Percentiles rank a stretch among this genome's conserved stretches.
Conservation (phyloP, 1,284 basidiomycete species). For the Trichosporon sp. region DNA sequence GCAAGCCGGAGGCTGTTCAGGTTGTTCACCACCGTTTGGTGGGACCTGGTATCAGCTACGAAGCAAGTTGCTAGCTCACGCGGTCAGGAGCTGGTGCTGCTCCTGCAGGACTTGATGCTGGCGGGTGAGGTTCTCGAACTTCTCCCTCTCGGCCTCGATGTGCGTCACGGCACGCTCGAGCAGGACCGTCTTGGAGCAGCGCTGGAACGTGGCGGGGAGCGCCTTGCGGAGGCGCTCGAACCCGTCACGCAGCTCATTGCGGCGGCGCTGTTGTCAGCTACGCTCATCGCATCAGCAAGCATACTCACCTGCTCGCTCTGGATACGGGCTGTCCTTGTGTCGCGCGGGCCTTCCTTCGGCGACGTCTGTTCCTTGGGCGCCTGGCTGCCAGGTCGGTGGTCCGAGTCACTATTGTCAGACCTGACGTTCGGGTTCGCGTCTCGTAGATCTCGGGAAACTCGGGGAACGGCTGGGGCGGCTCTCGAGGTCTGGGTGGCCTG, state of each 20-base stretch:
- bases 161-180: constrained; percentile 68
- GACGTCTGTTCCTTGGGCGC: background rate
- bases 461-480: background rate
- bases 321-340: constrained; percentile 23
- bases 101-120: background rate
- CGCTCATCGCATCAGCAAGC: background rate
- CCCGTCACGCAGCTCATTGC: constrained; percentile 79
- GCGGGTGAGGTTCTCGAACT: constrained; percentile 16
- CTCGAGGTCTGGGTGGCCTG: background rate
- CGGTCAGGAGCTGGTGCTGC: background rate
- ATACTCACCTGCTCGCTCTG: constrained; percentile 41
- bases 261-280: constrained; percentile 70
- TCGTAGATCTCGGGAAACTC: background rate
- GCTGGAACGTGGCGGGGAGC: constrained; percentile 77
- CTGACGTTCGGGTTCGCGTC: background rate
- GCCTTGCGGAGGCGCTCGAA: constrained; percentile 79
- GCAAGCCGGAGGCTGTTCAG: background rate
- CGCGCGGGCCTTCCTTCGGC: background rate
- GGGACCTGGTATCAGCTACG: background rate
- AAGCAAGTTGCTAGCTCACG: background rate
- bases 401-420: constrained; percentile 1
- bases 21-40: background rate
- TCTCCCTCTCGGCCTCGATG: background rate
- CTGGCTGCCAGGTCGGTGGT: background rate
- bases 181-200: constrained; percentile 78